Evolutionary conservation across 208 protist species (phyloP).

Genomic region (Wallacemonas rigidus): DNA sequence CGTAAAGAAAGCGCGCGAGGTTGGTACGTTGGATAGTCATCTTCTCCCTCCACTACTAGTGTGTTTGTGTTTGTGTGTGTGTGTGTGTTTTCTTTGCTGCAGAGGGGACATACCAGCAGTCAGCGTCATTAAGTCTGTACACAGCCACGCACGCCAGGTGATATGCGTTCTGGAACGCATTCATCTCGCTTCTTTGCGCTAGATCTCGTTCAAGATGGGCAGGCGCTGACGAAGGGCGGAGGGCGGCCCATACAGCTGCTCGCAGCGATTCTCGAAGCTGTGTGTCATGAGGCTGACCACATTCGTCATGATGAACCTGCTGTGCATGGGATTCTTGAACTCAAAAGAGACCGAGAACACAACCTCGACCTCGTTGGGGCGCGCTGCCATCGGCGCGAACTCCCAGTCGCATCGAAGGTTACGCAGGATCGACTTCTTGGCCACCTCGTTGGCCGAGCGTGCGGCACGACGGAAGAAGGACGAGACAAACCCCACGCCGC

Average conservation of each 20-base stretch:
- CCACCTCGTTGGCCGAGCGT: slow-evolving; percentile 29
- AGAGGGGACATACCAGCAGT: no score
- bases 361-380: slow-evolving; percentile 67
- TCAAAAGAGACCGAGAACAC: slow-evolving; percentile 73
- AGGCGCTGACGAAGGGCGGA: slow-evolving; percentile 42
- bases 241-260: slow-evolving; percentile 70
- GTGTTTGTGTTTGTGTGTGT: no score
- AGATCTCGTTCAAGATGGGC: slow-evolving; percentile 15
- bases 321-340: slow-evolving; percentile 78
- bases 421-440: slow-evolving; percentile 51
- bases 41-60: no score
- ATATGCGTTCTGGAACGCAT: no score
- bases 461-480: slow-evolving; percentile 44
- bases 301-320: slow-evolving; percentile 75
- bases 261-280: slow-evolving; percentile 79
- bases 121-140: no score
- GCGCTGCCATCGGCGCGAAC: slow-evolving; percentile 43
- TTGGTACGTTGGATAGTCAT: no score
- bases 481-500: slow-evolving; percentile 27
- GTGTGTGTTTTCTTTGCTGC: no score
- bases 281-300: slow-evolving; percentile 78
- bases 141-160: no score
- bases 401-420: slow-evolving; percentile 77
- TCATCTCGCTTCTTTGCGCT: not conserved
- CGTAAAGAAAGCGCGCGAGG: no score